Evolutionary conservation across 2,329 filamentous ascomycete genomes (phyloP).

Genomic region (Arthrobotrys musiformis): DNA sequence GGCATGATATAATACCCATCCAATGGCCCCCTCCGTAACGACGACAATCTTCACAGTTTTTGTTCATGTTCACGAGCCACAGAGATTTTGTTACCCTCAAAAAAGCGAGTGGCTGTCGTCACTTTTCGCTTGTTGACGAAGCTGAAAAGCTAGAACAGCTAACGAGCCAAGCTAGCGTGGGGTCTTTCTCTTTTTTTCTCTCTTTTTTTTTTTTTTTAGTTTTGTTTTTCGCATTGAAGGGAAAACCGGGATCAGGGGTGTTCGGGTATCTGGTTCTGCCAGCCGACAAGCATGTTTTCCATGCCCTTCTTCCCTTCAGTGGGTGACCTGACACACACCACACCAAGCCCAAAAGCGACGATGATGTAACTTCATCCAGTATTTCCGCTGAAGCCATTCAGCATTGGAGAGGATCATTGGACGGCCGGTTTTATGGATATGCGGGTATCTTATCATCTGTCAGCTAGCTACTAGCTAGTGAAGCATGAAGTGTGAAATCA

Average conservation of each 20-base stretch:
- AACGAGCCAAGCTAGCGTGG: not conserved
- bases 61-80: not conserved
- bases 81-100: not conserved
- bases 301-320: not conserved
- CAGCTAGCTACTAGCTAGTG: not conserved
- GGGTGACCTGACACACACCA: too few relatives aligned
- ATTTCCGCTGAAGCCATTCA: not conserved
- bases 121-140: not conserved
- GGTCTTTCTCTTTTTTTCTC: not conserved
- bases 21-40: slow-evolving; percentile 25
- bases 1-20: not conserved
- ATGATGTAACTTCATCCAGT: slow-evolving; percentile 41
- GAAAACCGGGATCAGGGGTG: slow-evolving; percentile 38
- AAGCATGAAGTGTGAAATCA: slow-evolving; percentile 4
- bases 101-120: slow-evolving; percentile 20
- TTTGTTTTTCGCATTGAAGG: not conserved
- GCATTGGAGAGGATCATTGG: not conserved
- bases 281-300: slow-evolving; percentile 10
- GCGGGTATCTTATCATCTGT: not conserved
- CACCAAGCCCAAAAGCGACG: not conserved
- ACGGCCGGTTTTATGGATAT: not conserved
- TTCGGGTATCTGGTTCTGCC: slow-evolving; percentile 37
- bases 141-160: too few relatives aligned
- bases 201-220: not conserved
- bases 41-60: not conserved